A percentile compares a stretch with the other conserved stretches of the same genome.
These are phyloP conservation scores for Myochromella boudieri DNA, from an alignment of 768 basidiomycete species.

Conservation along the genomic window DNA sequence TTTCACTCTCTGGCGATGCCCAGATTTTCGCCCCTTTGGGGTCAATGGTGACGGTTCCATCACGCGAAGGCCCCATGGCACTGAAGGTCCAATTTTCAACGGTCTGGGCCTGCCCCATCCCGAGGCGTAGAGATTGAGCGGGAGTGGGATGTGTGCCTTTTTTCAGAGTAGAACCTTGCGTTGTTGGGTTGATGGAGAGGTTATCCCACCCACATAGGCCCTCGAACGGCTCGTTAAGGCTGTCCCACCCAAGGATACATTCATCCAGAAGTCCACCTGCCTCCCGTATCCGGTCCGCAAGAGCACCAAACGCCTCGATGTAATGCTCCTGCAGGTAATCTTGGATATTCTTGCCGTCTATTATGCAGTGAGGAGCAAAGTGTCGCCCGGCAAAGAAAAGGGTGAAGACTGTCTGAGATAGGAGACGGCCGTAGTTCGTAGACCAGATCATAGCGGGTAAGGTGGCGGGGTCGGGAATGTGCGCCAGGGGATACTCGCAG, in stretches of 20 bases:
- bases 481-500: slow-evolving; percentile 76
- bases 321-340: slow-evolving; percentile 81
- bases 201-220: slow-evolving; percentile 72
- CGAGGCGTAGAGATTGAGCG: slow-evolving; percentile 78
- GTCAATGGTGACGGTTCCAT: slow-evolving; percentile 79
- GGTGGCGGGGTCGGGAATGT: slow-evolving; percentile 61
- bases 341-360: slow-evolving; percentile 92
- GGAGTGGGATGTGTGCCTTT: slow-evolving; percentile 90
- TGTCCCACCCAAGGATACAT: slow-evolving; percentile 96
- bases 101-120: slow-evolving; percentile 82
- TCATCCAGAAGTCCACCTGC: slow-evolving; percentile 78
- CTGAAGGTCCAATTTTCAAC: slow-evolving; percentile 85
- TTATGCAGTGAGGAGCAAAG: slow-evolving; percentile 88
- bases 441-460: slow-evolving; percentile 97
- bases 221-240: slow-evolving; percentile 91
- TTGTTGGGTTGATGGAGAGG: slow-evolving; percentile 59
- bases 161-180: slow-evolving; percentile 72
- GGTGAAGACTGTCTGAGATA: slow-evolving; percentile 88
- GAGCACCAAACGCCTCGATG: slow-evolving; percentile 68
- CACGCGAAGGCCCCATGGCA: slow-evolving; percentile 69
- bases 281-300: slow-evolving; percentile 76
- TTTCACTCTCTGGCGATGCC: slow-evolving; percentile 50
- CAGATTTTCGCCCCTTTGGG: slow-evolving; percentile 81
- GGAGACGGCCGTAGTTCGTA: slow-evolving; percentile 90
- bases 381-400: slow-evolving; percentile 90